Conservation (phyloP, 768 basidiomycete species). For the Pholiota conissans region DNA sequence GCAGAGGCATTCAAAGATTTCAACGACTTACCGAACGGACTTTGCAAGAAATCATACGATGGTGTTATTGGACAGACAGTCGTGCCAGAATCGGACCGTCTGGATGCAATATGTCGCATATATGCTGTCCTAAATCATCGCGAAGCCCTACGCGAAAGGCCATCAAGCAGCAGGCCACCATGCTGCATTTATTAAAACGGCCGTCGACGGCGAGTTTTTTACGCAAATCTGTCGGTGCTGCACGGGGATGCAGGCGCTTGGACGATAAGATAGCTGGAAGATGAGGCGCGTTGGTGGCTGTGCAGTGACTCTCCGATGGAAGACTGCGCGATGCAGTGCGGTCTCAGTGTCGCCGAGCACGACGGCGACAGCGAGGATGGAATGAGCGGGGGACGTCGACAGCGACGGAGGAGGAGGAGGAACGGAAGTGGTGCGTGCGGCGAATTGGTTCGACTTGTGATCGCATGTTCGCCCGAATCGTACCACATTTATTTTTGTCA, state of each 20-base stretch:
- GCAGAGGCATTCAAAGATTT: neutral
- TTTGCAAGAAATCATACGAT: neutral
- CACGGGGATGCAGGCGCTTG: neutral
- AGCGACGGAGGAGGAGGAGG: neutral
- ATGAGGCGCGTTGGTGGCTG: neutral
- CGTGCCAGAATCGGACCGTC: neutral
- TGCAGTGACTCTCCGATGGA: neutral
- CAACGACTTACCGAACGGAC: neutral
- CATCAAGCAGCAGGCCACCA: neutral
- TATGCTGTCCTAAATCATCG: neutral
- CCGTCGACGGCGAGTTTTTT: neutral
- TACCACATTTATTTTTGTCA: constrained; percentile 44
- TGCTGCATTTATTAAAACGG: neutral
- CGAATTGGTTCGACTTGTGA: constrained; percentile 20
- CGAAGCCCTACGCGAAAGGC: neutral
- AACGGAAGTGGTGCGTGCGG: neutral
- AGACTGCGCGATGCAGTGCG: neutral
- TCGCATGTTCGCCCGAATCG: constrained; percentile 32
- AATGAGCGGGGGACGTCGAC: neutral
- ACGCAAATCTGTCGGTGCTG: neutral
- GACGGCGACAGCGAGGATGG: neutral
- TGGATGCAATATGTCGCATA: neutral
- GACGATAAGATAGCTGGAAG: neutral
- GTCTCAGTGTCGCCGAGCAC: neutral
- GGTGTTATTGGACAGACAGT: neutral